These are phyloP conservation scores for Euphorbia pulcherrima DNA, from an alignment of 345 rosid genomes.

Conservation along the genomic window DNA sequence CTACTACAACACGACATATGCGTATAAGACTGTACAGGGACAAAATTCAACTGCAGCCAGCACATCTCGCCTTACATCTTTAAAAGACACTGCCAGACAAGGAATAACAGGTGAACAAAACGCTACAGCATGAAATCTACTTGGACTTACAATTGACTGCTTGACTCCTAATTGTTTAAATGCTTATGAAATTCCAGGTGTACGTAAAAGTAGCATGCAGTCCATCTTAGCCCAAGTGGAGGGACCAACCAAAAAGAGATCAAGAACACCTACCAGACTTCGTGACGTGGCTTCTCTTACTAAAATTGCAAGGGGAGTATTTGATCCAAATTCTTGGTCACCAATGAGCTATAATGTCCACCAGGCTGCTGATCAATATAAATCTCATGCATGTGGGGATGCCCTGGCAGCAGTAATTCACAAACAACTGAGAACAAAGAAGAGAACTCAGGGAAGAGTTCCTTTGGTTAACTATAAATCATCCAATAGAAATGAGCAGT, in stretches of 20 bases:
- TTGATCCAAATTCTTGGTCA: conserved; percentile 24
- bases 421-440: conserved; percentile 41
- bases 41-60: conserved; percentile 30
- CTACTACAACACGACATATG: conserved; percentile 34
- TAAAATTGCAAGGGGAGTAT: conserved; percentile 20
- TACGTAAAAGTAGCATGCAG: conserved; percentile 31
- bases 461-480: conserved; percentile 27
- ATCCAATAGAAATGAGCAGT: conserved; percentile 25
- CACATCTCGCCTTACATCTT: conserved; percentile 27
- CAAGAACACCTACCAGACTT: conserved; percentile 43
- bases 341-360: conserved; percentile 18
- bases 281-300: conserved; percentile 42
- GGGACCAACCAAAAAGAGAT: conserved; percentile 47
- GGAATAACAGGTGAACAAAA: conserved; percentile 18
- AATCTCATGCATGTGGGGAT: conserved; percentile 31
- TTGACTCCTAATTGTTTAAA: conserved; percentile 23
- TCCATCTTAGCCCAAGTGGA: conserved; percentile 29
- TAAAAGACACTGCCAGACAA: conserved; percentile 7
- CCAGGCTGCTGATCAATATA: conserved; percentile 17
- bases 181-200: conserved; percentile 21
- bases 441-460: conserved; percentile 43
- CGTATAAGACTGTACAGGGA: conserved; percentile 44
- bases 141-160: conserved; percentile 17
- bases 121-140: conserved; percentile 8
- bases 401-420: conserved; percentile 33